A percentile compares a stretch with the other conserved stretches of the same genome.
These are phyloP conservation scores for Pseudogymnoascus sp. DNA, from an alignment of 2,329 filamentous ascomycete genomes.

Conservation along the genomic window DNA sequence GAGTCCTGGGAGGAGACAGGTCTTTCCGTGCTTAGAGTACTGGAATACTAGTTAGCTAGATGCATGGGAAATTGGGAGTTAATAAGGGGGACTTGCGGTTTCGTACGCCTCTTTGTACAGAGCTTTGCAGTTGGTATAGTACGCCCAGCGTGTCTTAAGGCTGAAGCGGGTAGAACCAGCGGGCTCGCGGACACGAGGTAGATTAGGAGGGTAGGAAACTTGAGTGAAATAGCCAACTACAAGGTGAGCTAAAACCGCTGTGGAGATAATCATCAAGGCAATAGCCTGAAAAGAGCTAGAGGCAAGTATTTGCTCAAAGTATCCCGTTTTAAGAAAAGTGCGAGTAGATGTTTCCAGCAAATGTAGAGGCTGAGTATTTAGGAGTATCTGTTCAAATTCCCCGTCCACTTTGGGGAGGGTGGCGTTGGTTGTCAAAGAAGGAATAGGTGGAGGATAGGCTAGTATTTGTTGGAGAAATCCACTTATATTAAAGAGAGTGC, in stretches of 20 bases:
- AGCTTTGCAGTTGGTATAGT: conserved; percentile 28
- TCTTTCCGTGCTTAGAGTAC: conserved; percentile 37
- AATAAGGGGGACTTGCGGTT: conserved; percentile 16
- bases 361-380: neutral
- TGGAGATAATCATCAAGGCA: neutral
- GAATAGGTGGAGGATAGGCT: neutral
- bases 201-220: conserved; percentile 17
- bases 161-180: conserved; percentile 26
- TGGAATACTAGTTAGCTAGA: conserved; percentile 17
- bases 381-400: neutral
- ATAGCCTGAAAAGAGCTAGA: neutral
- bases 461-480: neutral
- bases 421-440: neutral
- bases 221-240: neutral
- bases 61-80: neutral
- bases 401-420: neutral
- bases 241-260: neutral
- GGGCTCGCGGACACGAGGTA: conserved; percentile 26
- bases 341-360: neutral
- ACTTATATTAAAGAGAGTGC: neutral
- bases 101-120: conserved; percentile 30
- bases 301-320: neutral
- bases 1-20: conserved; percentile 37
- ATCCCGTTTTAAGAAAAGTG: neutral
- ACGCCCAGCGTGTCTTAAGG: conserved; percentile 25